Conservation (phyloP, 2,329 filamentous ascomycete species). For the Nemania abortiva region DNA sequence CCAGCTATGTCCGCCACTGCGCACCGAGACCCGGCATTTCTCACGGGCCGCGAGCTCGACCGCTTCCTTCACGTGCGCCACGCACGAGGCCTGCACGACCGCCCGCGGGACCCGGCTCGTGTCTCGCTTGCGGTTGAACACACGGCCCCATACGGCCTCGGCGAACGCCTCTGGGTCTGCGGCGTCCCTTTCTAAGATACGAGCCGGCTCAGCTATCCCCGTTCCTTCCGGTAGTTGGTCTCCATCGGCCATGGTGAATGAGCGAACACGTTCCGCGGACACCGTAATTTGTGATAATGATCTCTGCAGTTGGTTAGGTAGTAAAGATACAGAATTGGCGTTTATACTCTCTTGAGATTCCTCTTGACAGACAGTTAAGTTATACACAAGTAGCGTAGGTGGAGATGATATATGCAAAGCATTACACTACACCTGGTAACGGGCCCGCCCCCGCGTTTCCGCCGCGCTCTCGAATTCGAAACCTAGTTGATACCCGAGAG, state of each 20-base stretch:
- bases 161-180: slow-evolving; percentile 39
- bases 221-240: background rate
- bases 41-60: slow-evolving; percentile 55
- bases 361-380: background rate
- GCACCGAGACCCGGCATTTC: slow-evolving; percentile 57
- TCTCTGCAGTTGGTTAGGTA: background rate
- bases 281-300: background rate
- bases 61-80: slow-evolving; percentile 54
- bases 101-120: slow-evolving; percentile 54
- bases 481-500: background rate
- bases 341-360: background rate
- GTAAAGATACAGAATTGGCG: background rate
- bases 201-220: background rate
- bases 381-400: background rate
- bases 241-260: slow-evolving; percentile 6
- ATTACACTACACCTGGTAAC: slow-evolving; percentile 1
- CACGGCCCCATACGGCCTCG: slow-evolving; percentile 52
- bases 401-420: background rate
- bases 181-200: slow-evolving; percentile 17
- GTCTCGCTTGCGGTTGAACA: slow-evolving; percentile 59
- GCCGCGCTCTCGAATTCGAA: slow-evolving; percentile 8
- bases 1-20: slow-evolving; percentile 63
- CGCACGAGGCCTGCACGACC: slow-evolving; percentile 55
- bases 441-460: slow-evolving; percentile 33
- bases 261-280: background rate